These are phyloP conservation scores for Chrysoporthe cubensis DNA, from an alignment of 2,329 filamentous ascomycete genomes.

Conservation along the genomic window DNA sequence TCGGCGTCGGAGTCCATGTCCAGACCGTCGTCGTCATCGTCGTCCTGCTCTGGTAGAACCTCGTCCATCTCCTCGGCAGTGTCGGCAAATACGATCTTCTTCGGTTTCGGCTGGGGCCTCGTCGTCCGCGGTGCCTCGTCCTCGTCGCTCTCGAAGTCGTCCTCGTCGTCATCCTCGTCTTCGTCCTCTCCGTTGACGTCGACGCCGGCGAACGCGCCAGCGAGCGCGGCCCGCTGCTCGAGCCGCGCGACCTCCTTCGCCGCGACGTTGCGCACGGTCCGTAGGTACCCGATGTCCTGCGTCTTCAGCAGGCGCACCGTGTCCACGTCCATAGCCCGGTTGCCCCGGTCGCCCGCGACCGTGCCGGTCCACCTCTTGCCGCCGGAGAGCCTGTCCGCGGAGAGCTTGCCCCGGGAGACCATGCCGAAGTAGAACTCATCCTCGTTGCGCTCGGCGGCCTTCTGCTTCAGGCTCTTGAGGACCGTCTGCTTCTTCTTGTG, in stretches of 20 bases:
- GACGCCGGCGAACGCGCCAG: slow-evolving; percentile 39
- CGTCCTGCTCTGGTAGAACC: slow-evolving; percentile 34
- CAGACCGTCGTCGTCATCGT: slow-evolving; percentile 35
- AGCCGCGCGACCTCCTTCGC: slow-evolving; percentile 60
- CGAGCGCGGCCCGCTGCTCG: slow-evolving; percentile 57
- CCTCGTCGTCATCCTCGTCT: slow-evolving; percentile 37
- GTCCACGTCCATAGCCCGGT: slow-evolving; percentile 58
- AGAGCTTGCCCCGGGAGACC: slow-evolving; percentile 63
- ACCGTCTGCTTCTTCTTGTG: slow-evolving; percentile 68
- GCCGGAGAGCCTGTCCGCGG: slow-evolving; percentile 48
- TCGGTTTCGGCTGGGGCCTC: slow-evolving; percentile 33
- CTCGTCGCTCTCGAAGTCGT: slow-evolving; percentile 38
- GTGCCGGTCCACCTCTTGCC: slow-evolving; percentile 60
- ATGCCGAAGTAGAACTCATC: slow-evolving; percentile 77
- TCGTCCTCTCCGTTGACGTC: slow-evolving; percentile 38
- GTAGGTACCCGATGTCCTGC: slow-evolving; percentile 68
- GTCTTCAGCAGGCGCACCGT: slow-evolving; percentile 68
- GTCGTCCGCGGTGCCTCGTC: slow-evolving; percentile 29
- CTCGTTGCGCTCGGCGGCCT: slow-evolving; percentile 68
- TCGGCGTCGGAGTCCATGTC: slow-evolving; percentile 39
- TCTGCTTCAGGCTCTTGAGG: slow-evolving; percentile 62
- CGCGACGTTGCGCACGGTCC: slow-evolving; percentile 64
- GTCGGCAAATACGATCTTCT: slow-evolving; percentile 58
- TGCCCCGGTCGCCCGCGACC: slow-evolving; percentile 61
- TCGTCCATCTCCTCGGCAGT: slow-evolving; percentile 39